These are phyloP conservation scores for Carex littledalei DNA, from an alignment of 176 grass and related monocot species.

Conservation along the genomic window DNA sequence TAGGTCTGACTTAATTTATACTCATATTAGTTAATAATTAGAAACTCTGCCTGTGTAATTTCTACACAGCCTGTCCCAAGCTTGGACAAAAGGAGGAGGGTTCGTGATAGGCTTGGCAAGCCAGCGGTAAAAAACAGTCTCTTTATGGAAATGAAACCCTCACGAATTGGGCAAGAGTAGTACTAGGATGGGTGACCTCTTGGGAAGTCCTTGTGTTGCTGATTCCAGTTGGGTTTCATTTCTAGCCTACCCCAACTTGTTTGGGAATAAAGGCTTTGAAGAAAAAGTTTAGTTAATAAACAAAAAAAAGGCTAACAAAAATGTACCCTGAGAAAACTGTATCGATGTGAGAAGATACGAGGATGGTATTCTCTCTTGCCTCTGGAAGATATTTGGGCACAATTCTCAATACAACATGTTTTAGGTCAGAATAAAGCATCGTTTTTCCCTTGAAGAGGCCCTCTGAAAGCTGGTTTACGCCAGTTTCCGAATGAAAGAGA, in stretches of 20 bases:
- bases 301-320: background rate
- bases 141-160: too few relatives aligned
- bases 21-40: background rate
- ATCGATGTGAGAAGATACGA: conserved; percentile 95
- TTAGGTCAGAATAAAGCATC: conserved; percentile 84
- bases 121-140: too few relatives aligned
- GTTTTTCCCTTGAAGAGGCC: conserved; percentile 94
- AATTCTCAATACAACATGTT: conserved; percentile 88
- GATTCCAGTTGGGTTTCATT: too few relatives aligned
- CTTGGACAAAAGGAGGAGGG: too few relatives aligned
- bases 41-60: too few relatives aligned
- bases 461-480: conserved; percentile 47
- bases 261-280: too few relatives aligned
- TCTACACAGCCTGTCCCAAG: too few relatives aligned
- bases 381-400: conserved; percentile 79
- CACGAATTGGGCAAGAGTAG: too few relatives aligned
- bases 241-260: too few relatives aligned
- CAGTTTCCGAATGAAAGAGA: conserved; percentile 79
- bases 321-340: conserved; percentile 88
- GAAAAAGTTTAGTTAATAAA: background rate
- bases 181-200: too few relatives aligned
- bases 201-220: too few relatives aligned
- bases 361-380: conserved; percentile 80
- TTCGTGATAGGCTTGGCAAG: too few relatives aligned
- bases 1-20: background rate